phyloP scores from a whole-genome alignment of 2,329 filamentous ascomycete species.

The Colletotrichum sp. region DNA sequence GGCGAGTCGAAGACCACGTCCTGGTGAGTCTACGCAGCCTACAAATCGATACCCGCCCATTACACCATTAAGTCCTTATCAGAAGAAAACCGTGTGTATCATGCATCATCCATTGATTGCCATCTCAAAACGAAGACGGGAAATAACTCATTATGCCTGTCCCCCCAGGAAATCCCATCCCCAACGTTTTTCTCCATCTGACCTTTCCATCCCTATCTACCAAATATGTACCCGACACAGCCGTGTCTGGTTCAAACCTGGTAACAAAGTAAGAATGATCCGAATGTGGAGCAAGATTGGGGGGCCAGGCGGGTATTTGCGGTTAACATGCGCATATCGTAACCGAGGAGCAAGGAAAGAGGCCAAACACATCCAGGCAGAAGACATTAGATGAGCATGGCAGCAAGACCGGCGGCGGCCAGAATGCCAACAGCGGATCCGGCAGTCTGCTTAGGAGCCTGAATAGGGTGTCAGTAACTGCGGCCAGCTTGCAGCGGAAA shows the following conservation, averaged over 20 bases:
- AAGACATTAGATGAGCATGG: conserved; percentile 49
- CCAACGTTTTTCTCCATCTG: conserved; percentile 2
- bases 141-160: conserved; percentile 37
- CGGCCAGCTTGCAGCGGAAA: neutral
- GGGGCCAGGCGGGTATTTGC: conserved; percentile 45
- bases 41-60: neutral
- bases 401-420: conserved; percentile 54
- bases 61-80: conserved; percentile 15
- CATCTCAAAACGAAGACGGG: conserved; percentile 34
- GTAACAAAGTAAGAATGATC: conserved; percentile 25
- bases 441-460: conserved; percentile 37
- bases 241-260: conserved; percentile 1
- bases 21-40: neutral
- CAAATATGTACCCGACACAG: conserved; percentile 12
- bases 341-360: conserved; percentile 11
- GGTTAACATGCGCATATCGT: conserved; percentile 42
- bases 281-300: conserved; percentile 25
- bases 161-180: conserved; percentile 18
- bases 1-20: neutral
- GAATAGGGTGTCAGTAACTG: neutral
- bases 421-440: conserved; percentile 49
- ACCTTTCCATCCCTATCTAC: neutral
- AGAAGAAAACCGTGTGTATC: conserved; percentile 12
- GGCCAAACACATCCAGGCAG: neutral
- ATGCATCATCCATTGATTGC: conserved; percentile 25